Percentiles rank a stretch among this genome's conserved stretches.
phyloP scores from a whole-genome alignment of 306 rosid genomes.

The Medicago lupulina region DNA sequence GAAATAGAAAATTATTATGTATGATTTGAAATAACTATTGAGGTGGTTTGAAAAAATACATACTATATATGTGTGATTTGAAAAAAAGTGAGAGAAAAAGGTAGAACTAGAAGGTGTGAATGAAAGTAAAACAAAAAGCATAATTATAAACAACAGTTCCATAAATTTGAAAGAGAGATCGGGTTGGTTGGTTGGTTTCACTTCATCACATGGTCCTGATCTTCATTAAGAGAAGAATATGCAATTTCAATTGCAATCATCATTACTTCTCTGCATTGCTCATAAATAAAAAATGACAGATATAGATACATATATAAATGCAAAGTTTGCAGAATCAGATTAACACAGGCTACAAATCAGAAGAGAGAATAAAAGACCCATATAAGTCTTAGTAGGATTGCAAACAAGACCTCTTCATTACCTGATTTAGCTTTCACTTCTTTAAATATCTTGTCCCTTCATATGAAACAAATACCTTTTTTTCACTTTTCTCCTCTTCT shows the following conservation, averaged over 20 bases:
- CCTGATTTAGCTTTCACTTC: conserved; percentile 46
- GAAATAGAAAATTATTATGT: too few relatives aligned
- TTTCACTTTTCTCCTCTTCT: conserved; percentile 3
- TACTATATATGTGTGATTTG: too few relatives aligned
- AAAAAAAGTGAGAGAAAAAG: too few relatives aligned
- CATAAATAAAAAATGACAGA: conserved; percentile 44
- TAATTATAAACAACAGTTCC: conserved; percentile 40
- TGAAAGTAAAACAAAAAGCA: conserved; percentile 62
- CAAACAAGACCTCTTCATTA: conserved; percentile 35
- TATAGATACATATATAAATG: conserved; percentile 45
- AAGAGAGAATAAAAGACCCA: conserved; percentile 47
- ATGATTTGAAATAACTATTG: too few relatives aligned
- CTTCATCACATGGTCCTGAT: conserved; percentile 17
- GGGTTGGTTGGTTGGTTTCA: conserved; percentile 53
- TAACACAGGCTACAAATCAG: conserved; percentile 36
- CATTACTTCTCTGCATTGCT: conserved; percentile 50
- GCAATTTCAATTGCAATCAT: conserved; percentile 47
- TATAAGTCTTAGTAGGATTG: conserved; percentile 37
- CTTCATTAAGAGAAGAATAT: conserved; percentile 37
- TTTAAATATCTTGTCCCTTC: conserved; percentile 42
- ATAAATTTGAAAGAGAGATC: conserved; percentile 66
- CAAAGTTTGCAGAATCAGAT: conserved; percentile 37
- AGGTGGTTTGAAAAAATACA: too few relatives aligned
- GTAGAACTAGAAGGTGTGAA: conserved; percentile 55
- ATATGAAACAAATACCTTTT: conserved; percentile 27